Percentiles rank a stretch among this genome's conserved stretches.
These are phyloP conservation scores for Juglanconis oblonga DNA, from an alignment of 2,329 filamentous ascomycete genomes.

Conservation along the genomic window DNA sequence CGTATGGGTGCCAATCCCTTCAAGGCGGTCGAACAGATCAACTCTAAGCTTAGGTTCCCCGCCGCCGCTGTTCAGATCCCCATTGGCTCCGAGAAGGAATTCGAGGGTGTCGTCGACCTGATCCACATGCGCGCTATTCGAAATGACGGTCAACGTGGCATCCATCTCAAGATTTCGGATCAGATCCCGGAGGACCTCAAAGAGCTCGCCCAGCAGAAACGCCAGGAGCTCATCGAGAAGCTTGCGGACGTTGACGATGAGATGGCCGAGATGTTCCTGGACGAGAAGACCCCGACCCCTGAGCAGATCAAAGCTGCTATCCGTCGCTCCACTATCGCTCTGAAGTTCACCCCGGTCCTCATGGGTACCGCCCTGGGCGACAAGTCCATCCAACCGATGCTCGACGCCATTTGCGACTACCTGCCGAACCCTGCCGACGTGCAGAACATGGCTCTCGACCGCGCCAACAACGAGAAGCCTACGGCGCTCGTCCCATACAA, in stretches of 20 bases:
- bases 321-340: slow-evolving; percentile 79
- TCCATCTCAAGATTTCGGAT: slow-evolving; percentile 71
- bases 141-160: slow-evolving; percentile 81
- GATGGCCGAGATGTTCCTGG: slow-evolving; percentile 91
- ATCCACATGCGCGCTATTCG: slow-evolving; percentile 92
- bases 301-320: slow-evolving; percentile 91
- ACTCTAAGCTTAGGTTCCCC: slow-evolving; percentile 87
- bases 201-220: slow-evolving; percentile 75
- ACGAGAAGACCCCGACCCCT: slow-evolving; percentile 75
- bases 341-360: slow-evolving; percentile 91
- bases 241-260: slow-evolving; percentile 97
- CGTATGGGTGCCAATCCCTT: slow-evolving; percentile 97
- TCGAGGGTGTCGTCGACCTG: slow-evolving; percentile 88
- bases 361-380: slow-evolving; percentile 96
- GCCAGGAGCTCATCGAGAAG: slow-evolving; percentile 85
- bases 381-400: slow-evolving; percentile 90
- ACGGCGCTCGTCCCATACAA: slow-evolving; percentile 93
- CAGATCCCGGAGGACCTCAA: slow-evolving; percentile 79
- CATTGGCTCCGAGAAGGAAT: slow-evolving; percentile 88
- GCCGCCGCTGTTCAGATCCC: slow-evolving; percentile 93
- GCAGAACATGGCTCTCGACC: slow-evolving; percentile 84
- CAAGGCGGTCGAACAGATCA: slow-evolving; percentile 97
- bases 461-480: slow-evolving; percentile 70
- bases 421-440: slow-evolving; percentile 89
- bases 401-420: slow-evolving; percentile 94